Evolutionary conservation across 768 basidiomycete genomes (phyloP), one percentile per base, ranked within the genome.

Genomic region (Lentinus tigrinus): DNA sequence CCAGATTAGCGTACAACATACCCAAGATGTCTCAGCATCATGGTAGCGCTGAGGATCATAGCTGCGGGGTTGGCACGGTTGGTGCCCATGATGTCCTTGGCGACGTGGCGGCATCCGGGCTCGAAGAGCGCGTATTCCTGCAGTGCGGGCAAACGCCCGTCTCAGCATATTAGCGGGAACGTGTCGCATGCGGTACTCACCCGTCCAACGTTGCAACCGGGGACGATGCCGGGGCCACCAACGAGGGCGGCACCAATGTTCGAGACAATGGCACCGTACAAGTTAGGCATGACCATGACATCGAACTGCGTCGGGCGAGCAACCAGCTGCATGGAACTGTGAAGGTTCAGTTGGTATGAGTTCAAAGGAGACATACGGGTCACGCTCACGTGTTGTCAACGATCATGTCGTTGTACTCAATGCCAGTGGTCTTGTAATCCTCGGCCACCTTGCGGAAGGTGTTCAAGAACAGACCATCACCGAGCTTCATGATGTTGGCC

Each of bases 401-500:
- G 57, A 99, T 99, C 97, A 99, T 98, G 75, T 96, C 92, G 69
- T 98, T 96, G 71, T 81, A 92, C 65, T 85, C 84, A 69, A 99
- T 95, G 43, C 97, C 97, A 43, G 88, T 80, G 52, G 87, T 88
- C 75, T 86, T 91, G 83, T 98, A 99, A 72, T 98, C 96, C 74
- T 98, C 93, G 34, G 95, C 97, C 58, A 99, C 85, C 59, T 87
- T 84, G 66, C 94, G 91, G 87, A 98, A 99, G 23, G 95, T 98
- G 76, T 94, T 95, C 67, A 98, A 84, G 88, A 98, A 98, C 42
- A 99, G 85, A 74, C 97, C 97, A 69, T 98, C 97, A 73, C 96
- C 96, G 67, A 98, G 88, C 76, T 99, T 99, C 97, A 99, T 99
- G 81, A 99, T 99, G 81, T 98, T 98, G 68, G 97, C 97, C 77